These are phyloP conservation scores for Bruguiera parviflora DNA, from an alignment of 345 rosid species.

Conservation along the genomic window DNA sequence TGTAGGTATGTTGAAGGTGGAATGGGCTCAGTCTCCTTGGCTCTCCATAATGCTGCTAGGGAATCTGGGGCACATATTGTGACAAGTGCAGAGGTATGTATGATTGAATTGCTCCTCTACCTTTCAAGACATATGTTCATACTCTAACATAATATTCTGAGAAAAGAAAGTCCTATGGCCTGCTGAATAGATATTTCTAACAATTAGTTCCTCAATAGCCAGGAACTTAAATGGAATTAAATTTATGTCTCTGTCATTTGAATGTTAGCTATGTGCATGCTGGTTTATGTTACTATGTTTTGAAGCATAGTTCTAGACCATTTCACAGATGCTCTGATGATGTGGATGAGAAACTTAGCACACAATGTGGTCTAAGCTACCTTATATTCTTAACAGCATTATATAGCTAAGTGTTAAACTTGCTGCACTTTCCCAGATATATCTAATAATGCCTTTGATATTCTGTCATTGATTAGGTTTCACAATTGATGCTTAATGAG, in stretches of 20 bases:
- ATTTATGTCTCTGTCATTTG: not conserved
- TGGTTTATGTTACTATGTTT: not conserved
- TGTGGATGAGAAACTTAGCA: not conserved
- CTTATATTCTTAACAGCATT: not conserved
- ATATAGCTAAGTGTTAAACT: not conserved
- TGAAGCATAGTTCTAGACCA: not conserved
- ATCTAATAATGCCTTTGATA: not conserved
- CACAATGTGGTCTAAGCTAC: not conserved
- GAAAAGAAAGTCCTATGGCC: not conserved
- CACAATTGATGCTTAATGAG: conserved; percentile 13
- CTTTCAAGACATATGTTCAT: not conserved
- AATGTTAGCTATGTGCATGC: not conserved
- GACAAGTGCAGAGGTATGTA: conserved; percentile 58
- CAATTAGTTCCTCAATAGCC: not conserved
- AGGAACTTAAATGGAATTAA: not conserved
- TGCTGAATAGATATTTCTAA: not conserved
- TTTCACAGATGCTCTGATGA: not conserved
- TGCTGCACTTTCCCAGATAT: not conserved
- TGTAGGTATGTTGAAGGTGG: conserved; percentile 84
- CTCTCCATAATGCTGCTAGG: conserved; percentile 69
- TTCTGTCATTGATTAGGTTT: conserved; percentile 17
- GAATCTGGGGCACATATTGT: conserved; percentile 81
- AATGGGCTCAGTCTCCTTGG: conserved; percentile 77
- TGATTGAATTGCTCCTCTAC: not conserved
- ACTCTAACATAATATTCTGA: not conserved